Conservation (phyloP, 1,139 yeast species). For the Zygoascus sp. region DNA sequence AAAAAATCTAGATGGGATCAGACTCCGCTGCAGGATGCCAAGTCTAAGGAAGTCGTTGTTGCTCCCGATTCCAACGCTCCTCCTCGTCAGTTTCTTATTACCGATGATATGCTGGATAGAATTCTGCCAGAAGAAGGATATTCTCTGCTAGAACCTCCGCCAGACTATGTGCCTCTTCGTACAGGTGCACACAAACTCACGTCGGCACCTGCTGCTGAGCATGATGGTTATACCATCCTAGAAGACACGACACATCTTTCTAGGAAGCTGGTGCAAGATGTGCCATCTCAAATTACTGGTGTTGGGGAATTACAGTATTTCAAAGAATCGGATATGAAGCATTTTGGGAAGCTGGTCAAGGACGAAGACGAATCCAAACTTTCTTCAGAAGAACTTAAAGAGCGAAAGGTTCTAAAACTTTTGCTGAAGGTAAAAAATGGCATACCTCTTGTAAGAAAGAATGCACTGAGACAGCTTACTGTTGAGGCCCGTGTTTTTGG, state of each 20-base stretch:
- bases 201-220: conserved; percentile 22
- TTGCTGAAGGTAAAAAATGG: conserved; percentile 77
- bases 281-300: conserved; percentile 60
- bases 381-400: conserved; percentile 52
- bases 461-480: conserved; percentile 64
- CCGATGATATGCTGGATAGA: conserved; percentile 47
- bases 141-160: conserved; percentile 46
- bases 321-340: conserved; percentile 65
- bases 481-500: conserved; percentile 66
- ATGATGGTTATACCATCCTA: conserved; percentile 33
- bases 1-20: conserved; percentile 22
- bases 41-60: neutral
- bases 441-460: conserved; percentile 58
- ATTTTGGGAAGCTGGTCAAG: conserved; percentile 60
- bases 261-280: conserved; percentile 27
- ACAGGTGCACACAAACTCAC: conserved; percentile 25
- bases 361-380: conserved; percentile 36
- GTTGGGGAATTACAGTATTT: conserved; percentile 60
- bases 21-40: conserved; percentile 12
- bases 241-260: conserved; percentile 31
- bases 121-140: conserved; percentile 54
- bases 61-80: neutral
- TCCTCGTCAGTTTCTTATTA: conserved; percentile 39
- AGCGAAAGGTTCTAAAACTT: conserved; percentile 58
- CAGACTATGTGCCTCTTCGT: conserved; percentile 40